Conservation (phyloP, 78 protist genomes). For the slime mould (Dictyostelium discoideum) region DNA sequence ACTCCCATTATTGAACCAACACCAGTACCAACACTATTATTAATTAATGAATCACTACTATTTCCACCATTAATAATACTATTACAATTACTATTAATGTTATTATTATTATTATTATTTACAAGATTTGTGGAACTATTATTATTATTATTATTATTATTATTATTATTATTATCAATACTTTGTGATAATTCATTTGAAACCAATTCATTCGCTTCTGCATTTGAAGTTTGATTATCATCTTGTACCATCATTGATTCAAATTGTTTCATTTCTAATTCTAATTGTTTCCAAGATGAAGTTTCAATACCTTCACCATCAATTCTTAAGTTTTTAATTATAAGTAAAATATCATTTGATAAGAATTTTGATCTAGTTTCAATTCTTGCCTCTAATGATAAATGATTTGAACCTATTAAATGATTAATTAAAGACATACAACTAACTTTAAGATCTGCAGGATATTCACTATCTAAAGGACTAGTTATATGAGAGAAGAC, state of each 20-base stretch:
- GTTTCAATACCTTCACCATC: slow-evolving; percentile 82
- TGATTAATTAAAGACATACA: slow-evolving; percentile 77
- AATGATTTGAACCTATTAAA: not conserved
- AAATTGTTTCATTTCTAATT: slow-evolving; percentile 45
- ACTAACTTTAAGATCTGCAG: slow-evolving; percentile 52
- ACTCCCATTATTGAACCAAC: not conserved
- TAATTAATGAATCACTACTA: not conserved
- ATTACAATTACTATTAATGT: not conserved
- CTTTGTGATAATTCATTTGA: not conserved
- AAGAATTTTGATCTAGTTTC: slow-evolving; percentile 25
- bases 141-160: not conserved
- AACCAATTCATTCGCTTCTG: not conserved
- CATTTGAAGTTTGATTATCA: slow-evolving; percentile 17
- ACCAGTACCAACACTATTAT: not conserved
- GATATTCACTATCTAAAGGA: slow-evolving; percentile 55
- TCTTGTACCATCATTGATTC: slow-evolving; percentile 49
- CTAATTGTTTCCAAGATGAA: slow-evolving; percentile 53
- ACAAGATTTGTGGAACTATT: not conserved
- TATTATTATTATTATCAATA: not conserved
- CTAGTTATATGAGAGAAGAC: not conserved
- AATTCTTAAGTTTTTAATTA: slow-evolving; percentile 27
- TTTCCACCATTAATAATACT: not conserved
- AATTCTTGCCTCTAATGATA: not conserved
- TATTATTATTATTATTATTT: not conserved
- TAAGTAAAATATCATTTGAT: not conserved